Evolutionary conservation across 139 green algal species (phyloP).

Genomic region (Micractinium sp.): DNA sequence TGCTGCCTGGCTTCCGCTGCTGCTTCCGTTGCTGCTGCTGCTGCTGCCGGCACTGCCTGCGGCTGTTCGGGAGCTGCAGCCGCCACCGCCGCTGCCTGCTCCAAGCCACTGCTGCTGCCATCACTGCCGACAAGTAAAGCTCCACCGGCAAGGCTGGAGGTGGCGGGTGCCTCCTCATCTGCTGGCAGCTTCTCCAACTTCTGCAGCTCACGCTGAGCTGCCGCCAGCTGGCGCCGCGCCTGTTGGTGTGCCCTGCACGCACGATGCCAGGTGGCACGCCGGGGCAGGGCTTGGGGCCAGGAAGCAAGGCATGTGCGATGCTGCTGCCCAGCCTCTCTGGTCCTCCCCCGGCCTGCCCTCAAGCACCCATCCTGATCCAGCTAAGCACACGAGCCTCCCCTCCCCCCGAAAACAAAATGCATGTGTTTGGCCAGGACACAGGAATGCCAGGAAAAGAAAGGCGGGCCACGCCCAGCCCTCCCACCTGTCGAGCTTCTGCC

Average conservation of each 20-base stretch:
- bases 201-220: conserved; percentile 1
- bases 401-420: too few relatives aligned
- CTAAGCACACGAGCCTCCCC: too few relatives aligned
- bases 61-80: neutral
- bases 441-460: neutral
- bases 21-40: conserved; percentile 10
- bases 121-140: neutral
- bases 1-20: neutral
- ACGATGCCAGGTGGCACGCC: neutral
- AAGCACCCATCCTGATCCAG: too few relatives aligned
- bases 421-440: too few relatives aligned
- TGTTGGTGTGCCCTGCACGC: conserved; percentile 9
- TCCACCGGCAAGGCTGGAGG: neutral
- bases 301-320: neutral
- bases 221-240: conserved; percentile 1
- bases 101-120: neutral
- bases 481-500: neutral
- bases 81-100: too few relatives aligned
- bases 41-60: neutral
- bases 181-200: neutral
- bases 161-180: neutral
- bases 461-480: neutral
- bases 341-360: too few relatives aligned
- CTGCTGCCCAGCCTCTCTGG: too few relatives aligned
- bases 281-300: neutral